Base-by-base conservation (phyloP, 257 asterid genomes). In the Solanum ossicruentum region DNA sequence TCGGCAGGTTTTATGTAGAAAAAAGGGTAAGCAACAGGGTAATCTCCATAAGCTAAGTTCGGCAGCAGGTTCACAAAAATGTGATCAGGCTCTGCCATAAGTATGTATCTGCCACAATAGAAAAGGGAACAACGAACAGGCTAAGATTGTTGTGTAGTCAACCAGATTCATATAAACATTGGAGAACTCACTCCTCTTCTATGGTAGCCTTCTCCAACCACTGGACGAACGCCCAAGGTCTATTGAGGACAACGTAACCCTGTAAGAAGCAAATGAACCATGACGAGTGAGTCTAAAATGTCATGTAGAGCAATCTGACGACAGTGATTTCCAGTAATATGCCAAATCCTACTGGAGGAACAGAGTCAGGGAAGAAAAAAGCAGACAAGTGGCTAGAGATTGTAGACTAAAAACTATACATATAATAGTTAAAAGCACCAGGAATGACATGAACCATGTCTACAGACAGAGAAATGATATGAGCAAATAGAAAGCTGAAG, bases 141-240 rank as follows among this genome's bases (percentile, higher is more conserved):
- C 28, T 72, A 72, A 72, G 80, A 72, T 20, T 20, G 56, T 43
- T 41, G 16, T 16, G 11, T 55, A 71, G 18, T 70, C 79, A 41
- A 70, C 28, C 63, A 47, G 55, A 21, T 60, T 88, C 86, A 69
- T 63, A 80, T 57, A 55, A 56, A 84, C 4, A 67, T 77, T 75
- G 82, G 77, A 80, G 77, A 81, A 79, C 93, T 88, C 85, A 93
- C 97, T 92, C 94, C 89, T 93, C 95, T 84, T 93, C 93, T 20
- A 93, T 92, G 11, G 84, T 88, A 51, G 90, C 86, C 89, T 89
- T 90, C 87, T 92, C 92, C 81, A 92, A 89, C 95, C 97, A 92
- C 86, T 92, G 93, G 86, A 91, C 91, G 17, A 93, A 93, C 0
- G 94, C 95, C 97, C 95, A 93, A 26, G 97, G 95, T 86, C 97